Evolutionary conservation across 2,329 filamentous ascomycete genomes (phyloP).

Genomic region (Xylariomycetidae sp.): DNA sequence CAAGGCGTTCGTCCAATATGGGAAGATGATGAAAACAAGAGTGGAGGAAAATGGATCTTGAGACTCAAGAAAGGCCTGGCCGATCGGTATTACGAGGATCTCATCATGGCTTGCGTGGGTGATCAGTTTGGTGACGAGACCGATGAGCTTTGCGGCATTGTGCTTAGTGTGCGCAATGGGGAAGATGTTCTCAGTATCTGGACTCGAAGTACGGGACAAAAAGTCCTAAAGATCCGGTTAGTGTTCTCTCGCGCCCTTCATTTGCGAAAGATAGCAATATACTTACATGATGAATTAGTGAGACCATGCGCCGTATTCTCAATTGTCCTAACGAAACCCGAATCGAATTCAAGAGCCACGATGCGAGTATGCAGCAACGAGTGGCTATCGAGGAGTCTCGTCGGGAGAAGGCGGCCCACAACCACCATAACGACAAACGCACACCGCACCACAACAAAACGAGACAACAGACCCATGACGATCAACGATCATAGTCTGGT

Average conservation of each 20-base stretch:
- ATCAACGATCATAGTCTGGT: conserved; percentile 22
- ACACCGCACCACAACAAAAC: conserved; percentile 24
- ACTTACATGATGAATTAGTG: conserved; percentile 60
- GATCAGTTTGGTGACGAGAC: conserved; percentile 90
- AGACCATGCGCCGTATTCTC: conserved; percentile 89
- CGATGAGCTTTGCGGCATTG: conserved; percentile 92
- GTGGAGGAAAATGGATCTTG: conserved; percentile 96
- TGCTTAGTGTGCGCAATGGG: conserved; percentile 88
- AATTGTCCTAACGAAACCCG: conserved; percentile 83
- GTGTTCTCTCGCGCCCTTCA: conserved; percentile 31
- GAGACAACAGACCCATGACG: conserved; percentile 23
- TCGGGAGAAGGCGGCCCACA: conserved; percentile 68
- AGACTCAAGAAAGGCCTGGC: conserved; percentile 95
- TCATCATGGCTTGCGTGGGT: conserved; percentile 83
- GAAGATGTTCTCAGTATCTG: conserved; percentile 98
- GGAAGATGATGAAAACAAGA: conserved; percentile 97
- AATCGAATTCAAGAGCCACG: conserved; percentile 93
- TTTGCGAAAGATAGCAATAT: too few relatives aligned
- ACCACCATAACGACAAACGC: conserved; percentile 31
- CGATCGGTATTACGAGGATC: conserved; percentile 94
- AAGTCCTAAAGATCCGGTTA: conserved; percentile 94
- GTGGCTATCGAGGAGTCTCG: conserved; percentile 87
- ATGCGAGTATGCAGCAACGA: conserved; percentile 90
- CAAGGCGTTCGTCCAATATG: conserved; percentile 94
- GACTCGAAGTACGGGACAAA: conserved; percentile 88